Conservation (phyloP, 2,329 filamentous ascomycete species). For the Didymella exigua region DNA sequence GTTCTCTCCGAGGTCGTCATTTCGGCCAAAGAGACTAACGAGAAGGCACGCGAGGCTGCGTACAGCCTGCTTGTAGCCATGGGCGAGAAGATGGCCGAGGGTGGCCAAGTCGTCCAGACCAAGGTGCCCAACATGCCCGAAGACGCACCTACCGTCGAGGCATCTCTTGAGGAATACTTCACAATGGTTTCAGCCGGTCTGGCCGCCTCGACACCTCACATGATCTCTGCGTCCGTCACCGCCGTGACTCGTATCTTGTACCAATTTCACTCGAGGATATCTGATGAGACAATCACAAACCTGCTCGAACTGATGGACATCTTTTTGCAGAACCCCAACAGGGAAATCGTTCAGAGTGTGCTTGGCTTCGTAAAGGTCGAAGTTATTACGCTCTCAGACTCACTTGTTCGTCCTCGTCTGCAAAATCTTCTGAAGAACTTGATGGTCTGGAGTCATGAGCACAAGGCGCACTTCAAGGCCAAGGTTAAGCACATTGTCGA, state of each 20-base stretch:
- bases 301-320: slow-evolving; percentile 94
- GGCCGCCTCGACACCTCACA: slow-evolving; percentile 89
- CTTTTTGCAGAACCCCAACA: slow-evolving; percentile 94
- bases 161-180: slow-evolving; percentile 92
- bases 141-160: slow-evolving; percentile 76
- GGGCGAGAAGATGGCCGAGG: slow-evolving; percentile 79
- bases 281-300: slow-evolving; percentile 73
- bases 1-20: slow-evolving; percentile 94
- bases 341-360: slow-evolving; percentile 93
- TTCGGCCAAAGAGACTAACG: slow-evolving; percentile 96
- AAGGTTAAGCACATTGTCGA: slow-evolving; percentile 99
- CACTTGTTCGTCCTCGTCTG: slow-evolving; percentile 79
- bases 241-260: slow-evolving; percentile 92
- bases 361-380: slow-evolving; percentile 97
- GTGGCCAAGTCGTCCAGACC: slow-evolving; percentile 79
- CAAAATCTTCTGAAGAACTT: slow-evolving; percentile 82
- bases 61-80: slow-evolving; percentile 90
- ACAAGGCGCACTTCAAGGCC: slow-evolving; percentile 94
- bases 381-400: slow-evolving; percentile 80
- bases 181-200: slow-evolving; percentile 98
- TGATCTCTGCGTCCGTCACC: slow-evolving; percentile 97
- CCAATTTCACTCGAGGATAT: slow-evolving; percentile 78
- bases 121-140: slow-evolving; percentile 86
- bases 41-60: slow-evolving; percentile 85
- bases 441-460: slow-evolving; percentile 95